Evolutionary conservation across 164 flowering plant species (phyloP), one percentile per base, ranked within the genome.

Genomic region (Vitis amurensis): DNA sequence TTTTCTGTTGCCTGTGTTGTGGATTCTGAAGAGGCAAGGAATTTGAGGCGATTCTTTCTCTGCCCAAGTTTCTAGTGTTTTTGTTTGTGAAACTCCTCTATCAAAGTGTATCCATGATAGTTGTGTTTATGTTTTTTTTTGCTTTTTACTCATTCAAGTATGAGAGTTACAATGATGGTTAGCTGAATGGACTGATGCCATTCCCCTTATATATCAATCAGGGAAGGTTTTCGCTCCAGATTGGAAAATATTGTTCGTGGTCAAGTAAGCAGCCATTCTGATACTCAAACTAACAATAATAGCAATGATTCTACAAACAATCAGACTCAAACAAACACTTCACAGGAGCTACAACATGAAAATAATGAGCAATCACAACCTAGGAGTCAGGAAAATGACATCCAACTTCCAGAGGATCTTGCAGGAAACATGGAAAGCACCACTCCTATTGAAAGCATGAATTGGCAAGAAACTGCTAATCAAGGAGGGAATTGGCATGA

Each of bases 141-240:
- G 16, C 53, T 49, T 14, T 6, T 50, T 63, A 44, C 11, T 16
- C 1, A 3, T 63, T 10, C 23, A 17, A 50, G 1, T 27, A 23
- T 52, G 30, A 27, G 4, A 58, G 19, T 53, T 50, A 16, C 23
- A 14, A 19, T 47, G 53, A 7, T 23, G 50, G 48, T 53, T 49
- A 17, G 56, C 15, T 14, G 56, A 53, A 52, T 52, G 30, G 49
- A 4, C 3, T 31, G 9, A 69, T 68, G 5, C 55, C 56, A 17
- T 67, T 73, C 23, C 67, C 56, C 67, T 55, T 57, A 71, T 16
- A 13, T 23, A 64, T 55, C 9, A 30, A 50, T 58, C 79, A 93
- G 97, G 94, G 94, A 90, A 58, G 98, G 97, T 17, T 91, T 96
- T 62, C 97, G 90, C 48, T 88, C 82, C 72, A 86, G 97, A 77